These are phyloP conservation scores for Physcia stellaris DNA, from an alignment of 495 filamentous ascomycete species.

Conservation along the genomic window DNA sequence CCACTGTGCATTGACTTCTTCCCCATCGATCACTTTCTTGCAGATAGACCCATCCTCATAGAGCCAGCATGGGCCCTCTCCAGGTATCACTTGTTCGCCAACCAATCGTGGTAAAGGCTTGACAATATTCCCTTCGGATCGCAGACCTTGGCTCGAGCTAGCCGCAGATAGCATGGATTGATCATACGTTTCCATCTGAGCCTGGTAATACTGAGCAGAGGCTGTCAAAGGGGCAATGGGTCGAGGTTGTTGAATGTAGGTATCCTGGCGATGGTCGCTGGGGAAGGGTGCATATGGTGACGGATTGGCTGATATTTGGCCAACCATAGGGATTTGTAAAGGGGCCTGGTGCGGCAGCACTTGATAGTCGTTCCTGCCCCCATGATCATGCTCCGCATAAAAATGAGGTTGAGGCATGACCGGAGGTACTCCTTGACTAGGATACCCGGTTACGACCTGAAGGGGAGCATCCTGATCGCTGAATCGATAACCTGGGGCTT, in stretches of 20 bases:
- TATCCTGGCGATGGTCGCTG: background rate
- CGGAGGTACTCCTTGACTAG: background rate
- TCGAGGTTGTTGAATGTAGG: slow-evolving; percentile 1
- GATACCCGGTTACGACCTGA: background rate
- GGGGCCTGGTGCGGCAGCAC: background rate
- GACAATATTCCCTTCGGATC: slow-evolving; percentile 6
- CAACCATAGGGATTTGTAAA: slow-evolving; percentile 1
- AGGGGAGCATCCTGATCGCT: background rate
- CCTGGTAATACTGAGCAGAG: slow-evolving; percentile 6
- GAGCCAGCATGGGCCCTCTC: slow-evolving; percentile 72
- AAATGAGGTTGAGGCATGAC: background rate
- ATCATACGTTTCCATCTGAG: slow-evolving; percentile 1
- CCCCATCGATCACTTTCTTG: slow-evolving; percentile 71
- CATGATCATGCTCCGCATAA: background rate
- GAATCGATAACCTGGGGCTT: slow-evolving; percentile 1
- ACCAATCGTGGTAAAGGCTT: slow-evolving; percentile 29
- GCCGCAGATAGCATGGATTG: background rate
- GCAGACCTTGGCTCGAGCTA: slow-evolving; percentile 2
- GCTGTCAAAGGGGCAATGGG: background rate
- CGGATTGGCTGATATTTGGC: background rate
- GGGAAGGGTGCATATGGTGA: slow-evolving; percentile 1
- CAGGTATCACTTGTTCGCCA: slow-evolving; percentile 43
- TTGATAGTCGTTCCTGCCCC: background rate
- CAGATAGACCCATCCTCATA: slow-evolving; percentile 80
- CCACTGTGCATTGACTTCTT: slow-evolving; percentile 82